Conservation (phyloP, 805 yeast genomes). For the Saturnispora dispora region DNA sequence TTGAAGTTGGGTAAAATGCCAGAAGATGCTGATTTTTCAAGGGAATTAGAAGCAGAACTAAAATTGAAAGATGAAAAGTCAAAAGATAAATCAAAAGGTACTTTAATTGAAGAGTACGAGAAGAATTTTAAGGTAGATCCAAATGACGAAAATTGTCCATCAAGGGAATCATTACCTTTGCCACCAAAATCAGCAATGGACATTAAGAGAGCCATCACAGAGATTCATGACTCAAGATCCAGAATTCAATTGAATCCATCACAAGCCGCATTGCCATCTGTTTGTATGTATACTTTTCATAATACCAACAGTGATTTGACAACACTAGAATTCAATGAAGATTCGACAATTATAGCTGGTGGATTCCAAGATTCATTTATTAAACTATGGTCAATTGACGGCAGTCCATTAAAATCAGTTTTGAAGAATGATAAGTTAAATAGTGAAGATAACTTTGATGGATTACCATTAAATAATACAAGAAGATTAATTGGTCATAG, state of each 20-base stretch:
- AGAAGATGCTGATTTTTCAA: conserved; percentile 71
- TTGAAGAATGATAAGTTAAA: conserved; percentile 42
- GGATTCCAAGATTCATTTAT: conserved; percentile 91
- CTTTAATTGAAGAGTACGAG: conserved; percentile 58
- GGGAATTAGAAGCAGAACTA: conserved; percentile 78
- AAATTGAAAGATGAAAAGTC: conserved; percentile 61
- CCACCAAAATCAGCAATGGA: conserved; percentile 79
- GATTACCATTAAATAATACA: conserved; percentile 24
- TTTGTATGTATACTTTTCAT: conserved; percentile 97
- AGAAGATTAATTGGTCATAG: conserved; percentile 79
- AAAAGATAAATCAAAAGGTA: conserved; percentile 24
- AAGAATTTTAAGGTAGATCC: conserved; percentile 45
- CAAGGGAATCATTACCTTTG: conserved; percentile 67
- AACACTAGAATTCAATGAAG: conserved; percentile 79
- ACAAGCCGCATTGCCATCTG: conserved; percentile 84
- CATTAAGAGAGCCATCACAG: conserved; percentile 65
- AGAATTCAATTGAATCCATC: conserved; percentile 34
- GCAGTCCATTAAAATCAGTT: conserved; percentile 65
- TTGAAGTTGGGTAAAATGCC: conserved; percentile 82
- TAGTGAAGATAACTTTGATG: conserved; percentile 28
- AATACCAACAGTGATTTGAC: conserved; percentile 86
- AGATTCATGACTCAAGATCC: conserved; percentile 75
- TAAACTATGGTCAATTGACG: conserved; percentile 89
- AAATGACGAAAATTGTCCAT: conserved; percentile 57
- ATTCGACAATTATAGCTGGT: conserved; percentile 79